Evolutionary conservation across 2,329 filamentous ascomycete genomes (phyloP).

Genomic region (Didymellaceae sp.): DNA sequence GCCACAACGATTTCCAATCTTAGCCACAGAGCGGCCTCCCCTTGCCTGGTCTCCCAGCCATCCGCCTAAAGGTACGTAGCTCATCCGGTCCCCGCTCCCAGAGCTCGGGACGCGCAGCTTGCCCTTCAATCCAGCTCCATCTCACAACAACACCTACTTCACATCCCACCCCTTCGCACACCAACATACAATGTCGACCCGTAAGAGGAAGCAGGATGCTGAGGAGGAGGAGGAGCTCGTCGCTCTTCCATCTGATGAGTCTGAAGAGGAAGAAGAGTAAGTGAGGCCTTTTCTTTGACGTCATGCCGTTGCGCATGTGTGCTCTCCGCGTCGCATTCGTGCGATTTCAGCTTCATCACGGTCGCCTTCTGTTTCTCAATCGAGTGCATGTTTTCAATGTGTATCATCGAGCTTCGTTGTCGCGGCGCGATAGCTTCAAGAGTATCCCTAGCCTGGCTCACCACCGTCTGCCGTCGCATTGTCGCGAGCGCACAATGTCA

Average conservation of each 20-base stretch:
- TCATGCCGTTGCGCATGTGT: conserved; percentile 38
- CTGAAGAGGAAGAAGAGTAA: conserved; percentile 54
- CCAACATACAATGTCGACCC: conserved; percentile 48
- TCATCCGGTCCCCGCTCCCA: conserved; percentile 39
- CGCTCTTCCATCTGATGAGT: conserved; percentile 52
- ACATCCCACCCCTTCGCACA: conserved; percentile 5
- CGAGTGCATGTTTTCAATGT: conserved; percentile 19
- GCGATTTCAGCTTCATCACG: conserved; percentile 25
- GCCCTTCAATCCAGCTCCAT: conserved; percentile 26
- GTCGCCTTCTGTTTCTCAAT: conserved; percentile 26
- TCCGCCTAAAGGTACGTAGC: conserved; percentile 37
- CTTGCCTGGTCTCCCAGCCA: conserved; percentile 40
- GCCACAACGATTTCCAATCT: conserved; percentile 25
- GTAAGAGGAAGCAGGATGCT: conserved; percentile 54
- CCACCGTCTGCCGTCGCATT: conserved; percentile 2
- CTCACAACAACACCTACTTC: conserved; percentile 18
- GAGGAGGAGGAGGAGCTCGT: conserved; percentile 53
- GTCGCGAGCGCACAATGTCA: not conserved
- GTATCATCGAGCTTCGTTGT: conserved; percentile 6
- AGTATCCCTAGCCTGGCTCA: not conserved
- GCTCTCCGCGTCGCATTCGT: conserved; percentile 27
- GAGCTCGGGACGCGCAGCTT: conserved; percentile 23
- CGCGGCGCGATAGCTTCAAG: conserved; percentile 6
- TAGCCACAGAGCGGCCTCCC: conserved; percentile 34
- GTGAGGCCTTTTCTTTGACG: conserved; percentile 45